Evolutionary conservation across 768 basidiomycete genomes (phyloP), one percentile per base, ranked within the genome.

Genomic region (Cystofilobasidium ferigula): DNA sequence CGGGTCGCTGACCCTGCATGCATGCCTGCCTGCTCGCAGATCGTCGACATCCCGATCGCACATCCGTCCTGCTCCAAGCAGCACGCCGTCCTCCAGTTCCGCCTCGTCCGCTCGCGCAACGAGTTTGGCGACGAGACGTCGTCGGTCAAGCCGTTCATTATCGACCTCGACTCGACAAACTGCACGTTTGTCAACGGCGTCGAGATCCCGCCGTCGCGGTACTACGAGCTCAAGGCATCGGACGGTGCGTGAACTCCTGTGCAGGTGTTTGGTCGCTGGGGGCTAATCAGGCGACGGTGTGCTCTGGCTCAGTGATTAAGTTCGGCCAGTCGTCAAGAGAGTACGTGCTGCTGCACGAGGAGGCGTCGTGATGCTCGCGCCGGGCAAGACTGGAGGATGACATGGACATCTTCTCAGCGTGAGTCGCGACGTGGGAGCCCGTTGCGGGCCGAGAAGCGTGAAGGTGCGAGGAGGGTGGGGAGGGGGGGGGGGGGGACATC

Each of bases 41-140:
- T 81, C 36, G 78, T 76, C 32, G 81, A 82, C 62, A 90, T 99
- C 69, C 81, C 87, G 20, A 78, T 97, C 47, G 91, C 95, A 67
- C 95, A 99, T 73, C 94, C 94, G 2, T 98, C 94, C 8, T 91
- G 90, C 70, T 98, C 95, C 0, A 99, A 99, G 74, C 95, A 99
- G 74, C 95, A 99, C 73, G 92, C 95, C 20, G 95, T 86, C 3
- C 87, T 99, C 36, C 95, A 99, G 77, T 91, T 87, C 87, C 87
- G 95, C 34, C 85, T 87, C 71, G 81, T 97, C 5, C 83, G 82
- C 68, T 86, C 88, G 73, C 88, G 87, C 74, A 87, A 93, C 72
- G 92, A 95, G 74, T 88, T 84, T 67, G 94, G 93, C 1, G 81
- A 79, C 82, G 10, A 93, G 89, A 74, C 80, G 82, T n/a, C 77